Conservation (phyloP, 2,329 filamentous ascomycete genomes). For the Aspergillus uvarum region DNA sequence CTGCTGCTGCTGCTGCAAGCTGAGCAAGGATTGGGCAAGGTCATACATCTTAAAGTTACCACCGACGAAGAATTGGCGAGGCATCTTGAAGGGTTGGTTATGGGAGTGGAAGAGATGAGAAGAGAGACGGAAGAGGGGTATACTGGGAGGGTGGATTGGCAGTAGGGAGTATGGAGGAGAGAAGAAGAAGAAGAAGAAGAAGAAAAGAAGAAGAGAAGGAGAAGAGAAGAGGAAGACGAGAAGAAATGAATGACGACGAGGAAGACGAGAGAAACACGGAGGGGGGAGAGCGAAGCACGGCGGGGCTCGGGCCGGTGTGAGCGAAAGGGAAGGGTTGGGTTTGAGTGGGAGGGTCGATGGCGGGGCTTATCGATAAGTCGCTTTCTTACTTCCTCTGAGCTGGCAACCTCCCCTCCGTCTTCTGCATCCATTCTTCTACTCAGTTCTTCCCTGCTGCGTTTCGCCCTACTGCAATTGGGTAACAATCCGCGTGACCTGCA, state of each 20-base stretch:
- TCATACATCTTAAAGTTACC: slow-evolving; percentile 99
- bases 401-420: slow-evolving; percentile 8
- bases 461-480: neutral
- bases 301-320: slow-evolving; percentile 6
- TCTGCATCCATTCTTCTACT: neutral
- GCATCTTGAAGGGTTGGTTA: slow-evolving; percentile 62
- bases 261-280: slow-evolving; percentile 10
- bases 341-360: neutral
- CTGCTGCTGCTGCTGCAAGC: slow-evolving; percentile 16
- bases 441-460: neutral
- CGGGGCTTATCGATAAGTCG: slow-evolving; percentile 26
- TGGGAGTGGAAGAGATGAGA: slow-evolving; percentile 11
- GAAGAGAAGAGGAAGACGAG: slow-evolving; percentile 17
- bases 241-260: slow-evolving; percentile 12
- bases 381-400: slow-evolving; percentile 3
- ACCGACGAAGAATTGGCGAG: slow-evolving; percentile 95
- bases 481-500: slow-evolving; percentile 5
- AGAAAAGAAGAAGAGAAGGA: slow-evolving; percentile 9
- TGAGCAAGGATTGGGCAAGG: slow-evolving; percentile 26
- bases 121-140: slow-evolving; percentile 8
- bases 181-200: slow-evolving; percentile 3
- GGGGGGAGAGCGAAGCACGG: neutral
- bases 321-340: neutral
- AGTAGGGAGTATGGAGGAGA: slow-evolving; percentile 5
- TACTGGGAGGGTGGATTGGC: slow-evolving; percentile 2